Evolutionary conservation across 176 grass and related monocot genomes (phyloP), one percentile per base, ranked within the genome.

Genomic region (Musa acuminata): DNA sequence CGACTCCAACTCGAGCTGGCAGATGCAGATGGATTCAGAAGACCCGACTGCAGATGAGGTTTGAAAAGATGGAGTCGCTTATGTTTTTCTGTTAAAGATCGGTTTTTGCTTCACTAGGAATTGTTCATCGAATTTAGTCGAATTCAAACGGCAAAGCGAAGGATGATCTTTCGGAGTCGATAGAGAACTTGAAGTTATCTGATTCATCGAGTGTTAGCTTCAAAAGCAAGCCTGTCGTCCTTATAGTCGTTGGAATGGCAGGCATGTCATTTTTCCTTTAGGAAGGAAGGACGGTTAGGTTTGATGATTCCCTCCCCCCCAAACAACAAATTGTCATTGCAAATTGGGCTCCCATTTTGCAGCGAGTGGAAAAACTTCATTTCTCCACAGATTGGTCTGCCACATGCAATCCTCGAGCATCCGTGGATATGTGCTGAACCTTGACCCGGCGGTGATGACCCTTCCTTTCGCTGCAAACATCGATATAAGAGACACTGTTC

Each of bases 321-420:
- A 22, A 22, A 0, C 76, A 49, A 11, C 19, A 13, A n/a, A 20
- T 53, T 65, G 22, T 24, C 3, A 8, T 20, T 48, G 26, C 67
- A 50, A 7, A 57, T 57, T 19, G 10, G 26, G 53, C 52, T 48
- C 23, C 23, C 11, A 67, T 51, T 29, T 72, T 83, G 69, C 67
- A 99, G 95, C 88, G 60, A 99, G 88, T 48, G 95, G 90, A n/a
- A 99, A 99, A 43, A 99, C 95, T 19, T 91, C 90, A 25, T 89
- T 99, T 81, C 84, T 99, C 71, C 90, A 93, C 59, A 81, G 90
- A 48, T 73, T 99, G 84, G 86, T 99, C 48, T 87, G 80, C 54
- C 87, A 99, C 51, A 94, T 67, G 1, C 72, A 84, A 25, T 84
- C 80, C 23, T 52, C 86, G 20, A 85, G 91, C 64, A 83, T 82